Evolutionary conservation across 2,329 filamentous ascomycete species (phyloP), one percentile per base, ranked within the genome.

Genomic region (Erysiphe neolycopersici): DNA sequence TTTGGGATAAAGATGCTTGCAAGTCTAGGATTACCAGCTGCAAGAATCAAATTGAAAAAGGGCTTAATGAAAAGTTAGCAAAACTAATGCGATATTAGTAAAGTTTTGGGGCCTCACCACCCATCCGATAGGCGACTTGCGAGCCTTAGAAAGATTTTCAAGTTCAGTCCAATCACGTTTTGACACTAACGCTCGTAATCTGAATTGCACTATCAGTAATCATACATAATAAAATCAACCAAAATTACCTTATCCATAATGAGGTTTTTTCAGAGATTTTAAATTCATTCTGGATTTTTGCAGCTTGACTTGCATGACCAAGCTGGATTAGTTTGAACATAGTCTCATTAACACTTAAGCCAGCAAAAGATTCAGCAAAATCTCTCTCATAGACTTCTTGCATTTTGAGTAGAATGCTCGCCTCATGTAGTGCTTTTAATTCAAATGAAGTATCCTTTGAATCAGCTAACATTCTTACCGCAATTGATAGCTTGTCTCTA

Each of bases 101-200:
- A 43, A 33, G 12, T 33, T 33, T 14, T 33, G 12, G 11, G 29
- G 26, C 47, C 49, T 14, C 44, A 51, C 50, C 40, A 92, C 83
- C 89, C 89, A 98, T 11, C 87, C 87, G 56, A 98, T 95, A 0
- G 87, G 82, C 46, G 79, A 89, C 60, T 85, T 92, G 55, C 80
- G 70, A 35, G 60, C 72, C 56, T 76, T 79, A 32, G 73, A 71
- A 51, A 83, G 71, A 52, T 94, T 85, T 58, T 95, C 85, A 46
- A 98, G 69, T 58, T 94, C 87, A 43, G 72, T 75, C 84, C 85
- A 98, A 56, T 93, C 81, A 44, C 89, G 71, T 57, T 84, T 83
- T 14, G 81, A 79, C 2, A 98, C 83, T 42, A 95, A 68, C 0
- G 85, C 89, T 52, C 87, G 74, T 26, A 98, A 67, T 48, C 83